Percentiles rank a stretch among this genome's conserved stretches.
Conservation (phyloP, 768 basidiomycete species). For the Psilocybe tampanensis region DNA sequence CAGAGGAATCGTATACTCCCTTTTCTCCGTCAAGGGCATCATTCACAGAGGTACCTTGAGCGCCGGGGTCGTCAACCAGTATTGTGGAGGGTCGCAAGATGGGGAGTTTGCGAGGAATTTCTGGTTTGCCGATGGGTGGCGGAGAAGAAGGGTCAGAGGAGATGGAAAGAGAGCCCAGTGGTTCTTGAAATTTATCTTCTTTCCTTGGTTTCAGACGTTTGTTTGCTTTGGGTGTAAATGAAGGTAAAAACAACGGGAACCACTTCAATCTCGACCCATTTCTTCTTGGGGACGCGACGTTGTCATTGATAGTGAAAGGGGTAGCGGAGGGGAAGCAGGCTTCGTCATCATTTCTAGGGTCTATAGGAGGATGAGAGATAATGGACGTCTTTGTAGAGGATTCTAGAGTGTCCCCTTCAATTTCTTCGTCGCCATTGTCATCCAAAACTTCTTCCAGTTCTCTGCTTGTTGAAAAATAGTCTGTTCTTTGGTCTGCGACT, state of each 20-base stretch:
- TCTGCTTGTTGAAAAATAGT: constrained; percentile 37
- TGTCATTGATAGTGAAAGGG: constrained; percentile 14
- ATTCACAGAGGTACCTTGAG: constrained; percentile 33
- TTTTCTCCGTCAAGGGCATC: constrained; percentile 41
- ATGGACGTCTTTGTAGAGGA: constrained; percentile 44
- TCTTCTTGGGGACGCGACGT: constrained; percentile 8
- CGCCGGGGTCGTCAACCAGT: constrained; percentile 29
- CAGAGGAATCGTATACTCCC: constrained; percentile 80
- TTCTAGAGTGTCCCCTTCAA: constrained; percentile 45
- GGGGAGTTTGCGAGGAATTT: constrained; percentile 10
- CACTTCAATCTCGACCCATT: constrained; percentile 21
- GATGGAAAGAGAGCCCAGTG: constrained; percentile 8
- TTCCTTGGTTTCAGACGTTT: constrained; percentile 12
- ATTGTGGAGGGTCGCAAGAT: constrained; percentile 29
- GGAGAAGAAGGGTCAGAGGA: constrained; percentile 3
- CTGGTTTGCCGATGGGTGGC: constrained; percentile 1
- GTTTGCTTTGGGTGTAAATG: constrained; percentile 13
- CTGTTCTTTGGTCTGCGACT: constrained; percentile 18
- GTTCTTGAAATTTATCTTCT: not conserved
- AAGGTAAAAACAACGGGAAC: constrained; percentile 23
- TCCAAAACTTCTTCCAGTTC: constrained; percentile 11
- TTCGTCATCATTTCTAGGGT: constrained; percentile 12
- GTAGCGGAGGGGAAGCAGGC: constrained; percentile 11
- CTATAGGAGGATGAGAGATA: constrained; percentile 22
- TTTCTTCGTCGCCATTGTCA: constrained; percentile 25